A percentile compares a stretch with the other conserved stretches of the same genome.
These are phyloP conservation scores for Phialophora chinensis DNA, from an alignment of 2,329 filamentous ascomycete genomes.

Conservation along the genomic window DNA sequence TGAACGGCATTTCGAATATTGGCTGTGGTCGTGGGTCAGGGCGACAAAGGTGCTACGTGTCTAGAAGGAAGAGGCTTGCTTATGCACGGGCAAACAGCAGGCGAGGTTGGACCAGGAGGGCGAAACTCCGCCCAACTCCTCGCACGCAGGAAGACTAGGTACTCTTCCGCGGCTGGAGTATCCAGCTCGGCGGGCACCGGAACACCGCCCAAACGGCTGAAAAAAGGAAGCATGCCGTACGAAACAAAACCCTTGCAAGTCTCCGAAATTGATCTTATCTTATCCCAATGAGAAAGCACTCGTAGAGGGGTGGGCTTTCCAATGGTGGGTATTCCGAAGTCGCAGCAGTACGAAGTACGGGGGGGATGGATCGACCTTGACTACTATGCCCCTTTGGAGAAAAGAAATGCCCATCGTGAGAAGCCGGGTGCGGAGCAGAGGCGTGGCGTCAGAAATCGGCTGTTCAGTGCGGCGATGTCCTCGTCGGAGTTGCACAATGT, in stretches of 20 bases:
- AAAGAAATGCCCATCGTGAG: conserved; percentile 2
- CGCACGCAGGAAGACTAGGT: background rate
- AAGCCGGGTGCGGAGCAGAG: conserved; percentile 14
- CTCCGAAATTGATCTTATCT: conserved; percentile 18
- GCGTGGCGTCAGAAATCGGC: background rate
- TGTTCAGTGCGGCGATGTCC: background rate
- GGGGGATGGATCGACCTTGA: background rate
- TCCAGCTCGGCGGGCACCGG: conserved; percentile 2
- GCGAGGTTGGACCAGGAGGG: background rate
- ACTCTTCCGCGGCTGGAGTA: background rate
- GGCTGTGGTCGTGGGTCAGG: conserved; percentile 8
- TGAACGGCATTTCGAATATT: background rate
- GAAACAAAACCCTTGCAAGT: background rate
- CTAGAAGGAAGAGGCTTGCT: background rate
- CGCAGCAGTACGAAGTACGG: conserved; percentile 17
- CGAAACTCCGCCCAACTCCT: background rate
- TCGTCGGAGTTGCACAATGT: background rate
- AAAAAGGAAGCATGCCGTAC: conserved; percentile 1
- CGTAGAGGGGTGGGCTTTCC: background rate
- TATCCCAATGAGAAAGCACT: conserved; percentile 9
- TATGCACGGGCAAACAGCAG: background rate
- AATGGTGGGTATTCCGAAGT: conserved; percentile 14
- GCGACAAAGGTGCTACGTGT: background rate
- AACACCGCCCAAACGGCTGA: background rate
- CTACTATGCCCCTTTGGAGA: conserved; percentile 14